phyloP scores from a whole-genome alignment of 2,329 filamentous ascomycete genomes.

The Alternaria triticina region DNA sequence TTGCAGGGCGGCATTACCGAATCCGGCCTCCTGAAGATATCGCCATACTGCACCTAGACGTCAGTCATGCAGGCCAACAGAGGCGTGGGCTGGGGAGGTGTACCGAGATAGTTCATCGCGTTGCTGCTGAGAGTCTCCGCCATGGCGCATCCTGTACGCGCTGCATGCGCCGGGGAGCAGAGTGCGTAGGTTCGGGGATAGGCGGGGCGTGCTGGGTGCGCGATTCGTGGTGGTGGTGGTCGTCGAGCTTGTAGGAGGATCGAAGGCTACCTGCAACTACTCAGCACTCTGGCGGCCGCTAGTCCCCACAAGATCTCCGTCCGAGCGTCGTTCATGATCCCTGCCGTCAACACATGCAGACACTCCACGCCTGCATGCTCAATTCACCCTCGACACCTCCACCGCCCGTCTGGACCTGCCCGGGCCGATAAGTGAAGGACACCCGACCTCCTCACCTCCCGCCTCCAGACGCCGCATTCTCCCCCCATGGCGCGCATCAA shows the following conservation, averaged over 20 bases:
- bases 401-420: neutral
- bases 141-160: slow-evolving; percentile 49
- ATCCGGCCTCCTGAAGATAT: slow-evolving; percentile 56
- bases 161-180: slow-evolving; percentile 9
- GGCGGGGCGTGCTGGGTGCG: neutral
- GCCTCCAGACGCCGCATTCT: neutral
- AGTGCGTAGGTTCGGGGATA: neutral
- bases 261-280: slow-evolving; percentile 5
- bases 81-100: slow-evolving; percentile 1
- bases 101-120: slow-evolving; percentile 69
- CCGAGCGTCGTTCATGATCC: slow-evolving; percentile 8
- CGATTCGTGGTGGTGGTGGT: neutral
- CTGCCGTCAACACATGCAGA: neutral
- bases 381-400: neutral
- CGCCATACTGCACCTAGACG: slow-evolving; percentile 60
- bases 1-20: slow-evolving; percentile 65
- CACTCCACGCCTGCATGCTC: neutral
- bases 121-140: slow-evolving; percentile 59
- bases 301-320: slow-evolving; percentile 9
- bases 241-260: neutral
- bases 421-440: neutral
- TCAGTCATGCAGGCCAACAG: slow-evolving; percentile 14
- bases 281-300: neutral
- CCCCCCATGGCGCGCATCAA: slow-evolving; percentile 79
- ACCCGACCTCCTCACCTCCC: neutral